These are phyloP conservation scores for Leccinum incarnatum DNA, from an alignment of 768 basidiomycete species.

Conservation along the genomic window DNA sequence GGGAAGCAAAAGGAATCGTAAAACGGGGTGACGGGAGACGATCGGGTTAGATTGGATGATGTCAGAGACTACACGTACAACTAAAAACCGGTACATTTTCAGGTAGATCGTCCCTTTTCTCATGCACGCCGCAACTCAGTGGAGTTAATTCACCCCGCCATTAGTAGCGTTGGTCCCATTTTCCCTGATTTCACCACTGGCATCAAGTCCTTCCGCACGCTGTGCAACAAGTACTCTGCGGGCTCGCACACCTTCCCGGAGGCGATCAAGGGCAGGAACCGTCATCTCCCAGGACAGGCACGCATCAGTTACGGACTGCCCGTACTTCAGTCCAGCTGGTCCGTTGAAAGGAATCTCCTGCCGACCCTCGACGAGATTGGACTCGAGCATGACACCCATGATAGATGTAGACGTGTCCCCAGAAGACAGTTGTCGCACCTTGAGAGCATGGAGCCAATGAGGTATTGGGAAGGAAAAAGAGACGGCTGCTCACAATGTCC, in stretches of 20 bases:
- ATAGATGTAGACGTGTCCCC: conserved; percentile 70
- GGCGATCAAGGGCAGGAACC: conserved; percentile 72
- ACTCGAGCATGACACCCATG: conserved; percentile 96
- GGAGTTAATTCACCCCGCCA: conserved; percentile 15
- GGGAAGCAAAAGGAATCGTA: neutral
- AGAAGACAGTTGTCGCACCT: conserved; percentile 73
- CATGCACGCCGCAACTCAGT: neutral
- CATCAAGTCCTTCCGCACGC: conserved; percentile 15
- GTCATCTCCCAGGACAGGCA: conserved; percentile 92
- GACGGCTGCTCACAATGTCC: conserved; percentile 65
- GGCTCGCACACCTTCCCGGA: conserved; percentile 84
- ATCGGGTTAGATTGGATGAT: conserved; percentile 4
- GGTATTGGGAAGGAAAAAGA: conserved; percentile 4
- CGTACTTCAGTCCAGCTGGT: conserved; percentile 71
- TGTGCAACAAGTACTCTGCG: conserved; percentile 54
- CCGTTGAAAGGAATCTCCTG: conserved; percentile 80
- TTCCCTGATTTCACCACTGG: conserved; percentile 8
- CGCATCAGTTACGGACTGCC: conserved; percentile 85
- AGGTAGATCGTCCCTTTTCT: neutral
- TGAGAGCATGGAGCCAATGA: conserved; percentile 6
- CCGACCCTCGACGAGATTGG: conserved; percentile 83
- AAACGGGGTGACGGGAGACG: no score
- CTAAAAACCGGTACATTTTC: neutral
- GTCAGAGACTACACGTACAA: neutral
- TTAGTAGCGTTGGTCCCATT: conserved; percentile 1